Base-by-base conservation (phyloP, 805 yeast species). In the Nakazawaea molendinolei region DNA sequence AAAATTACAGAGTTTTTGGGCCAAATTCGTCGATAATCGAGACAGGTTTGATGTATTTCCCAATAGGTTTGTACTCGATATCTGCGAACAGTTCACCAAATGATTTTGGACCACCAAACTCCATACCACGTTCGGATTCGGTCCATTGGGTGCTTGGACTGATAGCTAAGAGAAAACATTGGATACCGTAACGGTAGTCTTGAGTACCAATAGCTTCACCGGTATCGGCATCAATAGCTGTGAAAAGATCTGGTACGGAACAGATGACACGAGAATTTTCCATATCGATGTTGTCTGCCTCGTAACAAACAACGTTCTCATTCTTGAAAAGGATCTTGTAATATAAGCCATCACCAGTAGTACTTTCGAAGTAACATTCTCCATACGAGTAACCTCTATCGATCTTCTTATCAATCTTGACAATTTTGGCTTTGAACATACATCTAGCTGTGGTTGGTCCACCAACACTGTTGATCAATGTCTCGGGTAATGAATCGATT, bases 181-280 rank as follows among this genome's bases (percentile, higher is more conserved):
- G 42, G 31, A 66, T 36, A 3, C 71, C 71, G 42, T 65, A 65
- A 32, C 68, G 42, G 39, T 64, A 66, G 19, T 65, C 70, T 21
- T 65, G 69, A 1, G 68, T 64, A 3, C 70, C 70, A 13, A 65
- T 59, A n/a, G 69, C 69, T 39, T 58, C 63, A 25, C 68, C 67
- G 21, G 57, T 51, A 33, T 62, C 67, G 12, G 52, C 44, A 41
- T 65, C 67, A 20, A 56, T 43, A 12, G 63, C 58, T 2, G 67
- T 43, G 41, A 65, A 62, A 24, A 66, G 39, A 44, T 65, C 71
- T 16, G 71, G 71, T 8, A 63, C 70, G 8, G 63, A 50, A 35
- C 62, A 53, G 6, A 65, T 44, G 14, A 18, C 16, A 10, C 16
- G 13, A 4, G 51, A 45, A 17, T 48, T 48, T 14, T 51, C 52